These are phyloP conservation scores for Spongospora subterranea DNA, from an alignment of 208 protist species.

Conservation along the genomic window DNA sequence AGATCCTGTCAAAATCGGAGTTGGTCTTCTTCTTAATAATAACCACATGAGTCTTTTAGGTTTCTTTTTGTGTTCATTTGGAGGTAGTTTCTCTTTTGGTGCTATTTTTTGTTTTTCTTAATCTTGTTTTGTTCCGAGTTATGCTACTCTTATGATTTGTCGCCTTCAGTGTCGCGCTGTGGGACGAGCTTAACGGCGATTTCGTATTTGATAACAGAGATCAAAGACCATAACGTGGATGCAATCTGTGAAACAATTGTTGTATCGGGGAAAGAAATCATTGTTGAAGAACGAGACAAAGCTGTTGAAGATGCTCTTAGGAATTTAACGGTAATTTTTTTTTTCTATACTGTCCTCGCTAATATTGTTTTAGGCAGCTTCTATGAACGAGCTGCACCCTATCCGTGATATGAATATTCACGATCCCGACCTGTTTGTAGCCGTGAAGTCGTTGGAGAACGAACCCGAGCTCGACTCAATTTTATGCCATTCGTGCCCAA, in stretches of 20 bases:
- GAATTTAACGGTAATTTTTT: background rate
- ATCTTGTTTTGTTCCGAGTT: no score
- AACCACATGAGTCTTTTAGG: no score
- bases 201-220: background rate
- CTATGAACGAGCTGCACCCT: conserved; percentile 18
- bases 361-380: background rate
- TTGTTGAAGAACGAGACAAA: background rate
- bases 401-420: conserved; percentile 37
- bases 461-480: background rate
- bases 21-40: no score
- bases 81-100: no score
- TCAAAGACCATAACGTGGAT: background rate
- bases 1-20: no score
- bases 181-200: conserved; percentile 8
- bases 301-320: background rate
- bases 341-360: background rate
- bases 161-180: background rate
- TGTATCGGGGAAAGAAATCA: background rate
- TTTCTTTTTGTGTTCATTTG: no score
- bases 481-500: conserved; percentile 31
- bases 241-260: conserved; percentile 24
- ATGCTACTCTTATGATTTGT: no score
- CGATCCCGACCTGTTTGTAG: background rate
- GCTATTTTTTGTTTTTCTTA: no score
- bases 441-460: background rate